Evolutionary conservation across 768 basidiomycete genomes (phyloP), one percentile per base, ranked within the genome.

Genomic region (Termitomyces sp.): DNA sequence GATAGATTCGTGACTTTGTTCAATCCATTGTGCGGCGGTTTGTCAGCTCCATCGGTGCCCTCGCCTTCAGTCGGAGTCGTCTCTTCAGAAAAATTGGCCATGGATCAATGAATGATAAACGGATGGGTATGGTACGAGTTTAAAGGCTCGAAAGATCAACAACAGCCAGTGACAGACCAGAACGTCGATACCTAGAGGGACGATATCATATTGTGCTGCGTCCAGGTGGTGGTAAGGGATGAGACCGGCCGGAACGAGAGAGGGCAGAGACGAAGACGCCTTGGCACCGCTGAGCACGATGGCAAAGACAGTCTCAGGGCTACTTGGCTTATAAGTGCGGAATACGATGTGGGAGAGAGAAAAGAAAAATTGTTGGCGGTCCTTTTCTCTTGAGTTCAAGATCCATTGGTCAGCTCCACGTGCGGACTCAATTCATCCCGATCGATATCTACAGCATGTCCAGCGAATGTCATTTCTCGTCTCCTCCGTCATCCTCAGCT

Each of bases 11-110:
- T 57, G 38, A 62, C 60, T 55, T 57, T 51, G 16, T 57, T 62
- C 57, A 68, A 63, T 52, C 65, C 68, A 69, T 77, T 77, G 18
- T 54, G 30, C 63, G 83, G 80, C 30, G 84, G 83, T 74, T 82
- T 84, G 71, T 87, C 86, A 67, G 83, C 75, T 58, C 79, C 74
- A 67, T 87, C 85, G 50, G 77, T 74, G 52, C 79, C 76, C 62
- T 87, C 86, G 59, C 78, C 76, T 61, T 86, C 85, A 53, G 79
- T 70, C 65, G 79, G 79, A 30, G 82, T 66, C 41, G 82, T 72
- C 61, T 76, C 76, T 61, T 83, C 83, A 66, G 80, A 75, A 56
- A 79, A 73, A 64, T 79, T 71, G 65, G 73, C 72, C 80, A 82
- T 82, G 60, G 41, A 47, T 46, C 8, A 14, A 57, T 62, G 63